Evolutionary conservation across 768 basidiomycete species (phyloP).

Genomic region (Solioccasus polychromus): DNA sequence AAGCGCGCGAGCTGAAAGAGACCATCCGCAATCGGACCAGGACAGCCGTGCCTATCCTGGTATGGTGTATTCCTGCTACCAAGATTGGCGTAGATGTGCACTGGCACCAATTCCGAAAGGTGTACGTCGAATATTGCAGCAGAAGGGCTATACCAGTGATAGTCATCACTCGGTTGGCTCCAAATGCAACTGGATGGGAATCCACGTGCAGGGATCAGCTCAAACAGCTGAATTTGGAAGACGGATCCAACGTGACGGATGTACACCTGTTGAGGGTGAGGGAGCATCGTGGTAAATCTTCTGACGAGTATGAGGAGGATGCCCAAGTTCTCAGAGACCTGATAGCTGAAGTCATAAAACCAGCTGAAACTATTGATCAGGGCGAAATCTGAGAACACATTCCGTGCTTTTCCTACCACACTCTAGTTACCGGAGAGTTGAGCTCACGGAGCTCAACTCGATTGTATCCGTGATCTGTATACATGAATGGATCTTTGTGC

Average conservation of each 20-base stretch:
- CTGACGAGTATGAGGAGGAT: constrained; percentile 15
- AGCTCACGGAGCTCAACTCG: too few relatives aligned
- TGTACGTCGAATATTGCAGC: constrained; percentile 25
- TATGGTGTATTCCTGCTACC: constrained; percentile 25
- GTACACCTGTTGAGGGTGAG: constrained; percentile 13
- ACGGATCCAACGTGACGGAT: background rate
- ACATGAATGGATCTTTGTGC: too few relatives aligned
- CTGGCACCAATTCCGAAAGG: constrained; percentile 21
- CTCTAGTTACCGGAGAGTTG: too few relatives aligned
- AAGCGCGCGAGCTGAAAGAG: constrained; percentile 20
- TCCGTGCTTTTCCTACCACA: too few relatives aligned
- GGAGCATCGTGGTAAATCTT: constrained; percentile 3
- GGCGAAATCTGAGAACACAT: too few relatives aligned
- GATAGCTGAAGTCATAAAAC: too few relatives aligned
- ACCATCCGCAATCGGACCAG: constrained; percentile 9
- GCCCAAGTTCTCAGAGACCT: constrained; percentile 11
- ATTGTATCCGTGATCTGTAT: too few relatives aligned
- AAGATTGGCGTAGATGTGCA: constrained; percentile 13
- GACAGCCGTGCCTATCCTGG: constrained; percentile 12
- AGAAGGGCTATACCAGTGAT: constrained; percentile 18
- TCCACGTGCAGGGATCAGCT: constrained; percentile 13
- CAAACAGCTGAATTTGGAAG: constrained; percentile 4
- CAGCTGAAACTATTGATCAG: too few relatives aligned
- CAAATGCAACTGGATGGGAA: constrained; percentile 14
- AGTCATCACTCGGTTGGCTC: constrained; percentile 17